These are phyloP conservation scores for Nannochloropsis gaditana DNA, from an alignment of 108 stramenopile species.

Conservation along the genomic window DNA sequence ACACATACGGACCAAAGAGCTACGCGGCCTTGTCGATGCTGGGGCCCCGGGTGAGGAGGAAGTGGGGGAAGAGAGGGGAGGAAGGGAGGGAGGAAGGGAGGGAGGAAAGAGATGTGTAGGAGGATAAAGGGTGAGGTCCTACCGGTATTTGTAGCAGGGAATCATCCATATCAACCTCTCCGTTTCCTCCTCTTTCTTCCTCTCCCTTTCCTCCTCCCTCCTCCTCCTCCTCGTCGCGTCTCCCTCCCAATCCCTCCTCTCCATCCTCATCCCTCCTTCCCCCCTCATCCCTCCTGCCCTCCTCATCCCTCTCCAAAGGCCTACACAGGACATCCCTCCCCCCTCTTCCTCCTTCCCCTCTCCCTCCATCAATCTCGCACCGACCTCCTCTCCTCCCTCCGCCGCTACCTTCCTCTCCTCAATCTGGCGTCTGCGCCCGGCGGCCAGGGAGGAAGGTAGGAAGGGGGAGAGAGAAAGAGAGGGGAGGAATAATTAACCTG, in stretches of 20 bases:
- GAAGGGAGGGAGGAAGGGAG: conserved; percentile 12
- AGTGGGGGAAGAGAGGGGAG: background rate
- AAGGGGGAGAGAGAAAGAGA: background rate
- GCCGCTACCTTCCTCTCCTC: background rate
- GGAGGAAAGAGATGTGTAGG: background rate
- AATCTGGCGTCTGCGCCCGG: background rate
- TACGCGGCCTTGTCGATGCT: background rate
- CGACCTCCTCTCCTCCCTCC: background rate
- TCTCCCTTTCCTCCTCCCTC: background rate
- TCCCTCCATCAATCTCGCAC: background rate
- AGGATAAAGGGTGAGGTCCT: too few relatives aligned
- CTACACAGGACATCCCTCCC: background rate
- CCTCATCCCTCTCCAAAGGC: background rate
- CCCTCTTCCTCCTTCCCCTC: conserved; percentile 11
- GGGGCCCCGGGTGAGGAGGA: background rate
- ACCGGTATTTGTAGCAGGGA: too few relatives aligned
- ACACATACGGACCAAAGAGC: background rate
- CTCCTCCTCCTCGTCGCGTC: background rate
- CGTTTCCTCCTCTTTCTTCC: background rate
- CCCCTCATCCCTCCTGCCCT: conserved; percentile 1
- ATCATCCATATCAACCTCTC: too few relatives aligned
- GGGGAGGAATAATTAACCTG: background rate
- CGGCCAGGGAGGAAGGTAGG: background rate
- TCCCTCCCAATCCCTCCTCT: background rate
- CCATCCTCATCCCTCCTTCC: background rate